Conservation (phyloP, 345 rosid genomes). For the Eucalyptus erythrocorys region DNA sequence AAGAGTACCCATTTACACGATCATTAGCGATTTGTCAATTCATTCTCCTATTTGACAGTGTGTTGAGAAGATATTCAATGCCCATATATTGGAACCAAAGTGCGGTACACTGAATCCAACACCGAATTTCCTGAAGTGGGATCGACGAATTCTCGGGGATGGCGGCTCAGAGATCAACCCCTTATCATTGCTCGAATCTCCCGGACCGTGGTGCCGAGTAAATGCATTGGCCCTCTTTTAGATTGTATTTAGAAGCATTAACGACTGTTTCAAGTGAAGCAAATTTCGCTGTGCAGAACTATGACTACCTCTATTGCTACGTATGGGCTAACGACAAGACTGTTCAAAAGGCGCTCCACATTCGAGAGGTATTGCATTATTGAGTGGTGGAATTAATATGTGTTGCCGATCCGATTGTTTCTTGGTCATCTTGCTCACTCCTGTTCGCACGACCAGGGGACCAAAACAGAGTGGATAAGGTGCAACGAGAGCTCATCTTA, state of each 20-base stretch:
- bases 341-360: constrained; percentile 16
- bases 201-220: background rate
- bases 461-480: constrained; percentile 10
- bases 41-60: background rate
- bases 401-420: background rate
- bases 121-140: background rate
- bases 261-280: background rate
- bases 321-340: constrained; percentile 16
- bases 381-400: background rate
- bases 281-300: background rate
- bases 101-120: background rate
- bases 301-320: constrained; percentile 5
- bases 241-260: background rate
- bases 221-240: background rate
- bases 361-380: constrained; percentile 1
- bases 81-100: constrained; percentile 2
- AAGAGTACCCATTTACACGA: background rate
- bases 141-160: background rate
- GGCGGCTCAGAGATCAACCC: background rate
- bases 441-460: constrained; percentile 1
- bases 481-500: constrained; percentile 10
- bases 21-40: background rate
- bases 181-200: background rate
- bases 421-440: background rate
- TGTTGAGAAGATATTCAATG: background rate